Base-by-base conservation (phyloP, 305 asterid species). In the Fraxinus sp. region DNA sequence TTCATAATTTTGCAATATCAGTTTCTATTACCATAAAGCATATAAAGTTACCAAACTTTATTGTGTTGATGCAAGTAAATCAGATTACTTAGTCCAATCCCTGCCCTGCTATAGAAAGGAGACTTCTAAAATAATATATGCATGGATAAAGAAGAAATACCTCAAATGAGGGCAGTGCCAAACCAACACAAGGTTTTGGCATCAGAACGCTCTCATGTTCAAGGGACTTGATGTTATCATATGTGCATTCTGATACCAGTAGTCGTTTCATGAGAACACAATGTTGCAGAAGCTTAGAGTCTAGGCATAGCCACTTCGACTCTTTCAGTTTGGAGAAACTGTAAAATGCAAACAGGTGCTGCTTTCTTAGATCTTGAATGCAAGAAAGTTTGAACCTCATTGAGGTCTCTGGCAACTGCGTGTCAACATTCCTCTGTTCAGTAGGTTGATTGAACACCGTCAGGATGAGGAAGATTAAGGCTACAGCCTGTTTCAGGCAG, bases 221-320 rank as follows among this genome's bases (percentile, higher is more conserved):
- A 81, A 93, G 88, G 72, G 90, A 86, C 91, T 88, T 94, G 82
- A 97, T 89, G 85, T 94, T 95, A 73, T 89, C 95, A 87, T 88
- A 89, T 11, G 97, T 92, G 91, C 98, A 97, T 79, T 93, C 98
- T 22, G 98, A 88, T 82, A 93, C 85, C 74, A 97, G 87, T 39
- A 95, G 86, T 83, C 87, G 88, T 86, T 89, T 92, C 37, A 89
- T 72, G 84, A 93, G 92, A 79, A 82, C 88, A 86, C 94, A 95
- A 79, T 85, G 93, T 36, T 82, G 88, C 89, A 89, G 92, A 75
- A 97, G 90, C 88, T 87, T 84, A 66, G 93, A 85, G 78, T 95
- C 97, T 84, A 94, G 83, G 88, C 86, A 86, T 77, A 88, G 84
- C 98, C 97, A 92, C 87, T 88, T 88, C 28, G 95, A 91, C 57